Conservation (phyloP, 441 rosid species). For the Bruguiera hainesii region DNA sequence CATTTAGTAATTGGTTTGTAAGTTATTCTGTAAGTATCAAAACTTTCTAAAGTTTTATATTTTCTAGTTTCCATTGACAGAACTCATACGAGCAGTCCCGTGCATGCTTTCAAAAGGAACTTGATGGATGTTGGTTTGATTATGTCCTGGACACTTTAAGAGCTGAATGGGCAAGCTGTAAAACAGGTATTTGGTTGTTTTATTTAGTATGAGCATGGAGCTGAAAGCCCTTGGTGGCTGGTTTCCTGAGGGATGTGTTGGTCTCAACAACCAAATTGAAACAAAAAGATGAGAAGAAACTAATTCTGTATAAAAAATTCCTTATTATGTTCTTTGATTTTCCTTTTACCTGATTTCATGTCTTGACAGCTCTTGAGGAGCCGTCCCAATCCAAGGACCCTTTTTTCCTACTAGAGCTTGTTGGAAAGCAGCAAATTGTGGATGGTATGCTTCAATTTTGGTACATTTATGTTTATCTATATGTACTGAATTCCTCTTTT, state of each 20-base stretch:
- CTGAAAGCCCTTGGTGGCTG: slow-evolving; percentile 3
- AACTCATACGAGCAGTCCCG: slow-evolving; percentile 43
- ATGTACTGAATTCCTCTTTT: background rate
- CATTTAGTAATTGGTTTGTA: slow-evolving; percentile 4
- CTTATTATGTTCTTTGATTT: background rate
- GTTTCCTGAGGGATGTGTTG: background rate
- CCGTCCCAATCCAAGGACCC: slow-evolving; percentile 42
- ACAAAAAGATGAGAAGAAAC: background rate
- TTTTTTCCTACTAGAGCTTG: slow-evolving; percentile 46
- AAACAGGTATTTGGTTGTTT: slow-evolving; percentile 34
- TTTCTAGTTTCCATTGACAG: slow-evolving; percentile 66
- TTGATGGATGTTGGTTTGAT: slow-evolving; percentile 69
- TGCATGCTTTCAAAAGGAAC: slow-evolving; percentile 44
- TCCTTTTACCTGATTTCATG: slow-evolving; percentile 20
- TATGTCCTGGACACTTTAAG: slow-evolving; percentile 47
- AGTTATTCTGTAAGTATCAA: slow-evolving; percentile 6
- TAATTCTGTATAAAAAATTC: background rate
- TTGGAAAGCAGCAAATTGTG: slow-evolving; percentile 24
- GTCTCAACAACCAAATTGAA: background rate
- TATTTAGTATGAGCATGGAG: background rate
- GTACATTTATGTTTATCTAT: background rate
- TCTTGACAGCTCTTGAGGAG: slow-evolving; percentile 46
- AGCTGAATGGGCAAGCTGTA: slow-evolving; percentile 57
- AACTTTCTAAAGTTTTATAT: slow-evolving; percentile 60
- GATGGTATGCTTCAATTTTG: slow-evolving; percentile 26